Base-by-base conservation (phyloP, 2,329 filamentous ascomycete species). In the Lachnellula suecica region DNA sequence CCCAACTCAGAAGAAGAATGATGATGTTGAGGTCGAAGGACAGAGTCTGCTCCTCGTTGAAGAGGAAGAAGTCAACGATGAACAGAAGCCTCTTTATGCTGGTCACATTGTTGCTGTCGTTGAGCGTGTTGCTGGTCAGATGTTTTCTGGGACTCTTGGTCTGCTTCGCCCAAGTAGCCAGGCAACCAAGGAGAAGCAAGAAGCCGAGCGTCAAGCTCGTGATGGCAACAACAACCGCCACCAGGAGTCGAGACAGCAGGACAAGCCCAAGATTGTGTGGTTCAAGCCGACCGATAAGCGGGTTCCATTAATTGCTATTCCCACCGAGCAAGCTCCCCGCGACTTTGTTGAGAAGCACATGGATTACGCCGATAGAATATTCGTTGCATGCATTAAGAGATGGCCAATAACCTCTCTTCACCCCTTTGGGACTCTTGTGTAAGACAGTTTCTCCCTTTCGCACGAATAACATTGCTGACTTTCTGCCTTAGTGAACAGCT, bases 381-480 rank as follows among this genome's bases (percentile, higher is more conserved):
- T 99, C 62, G 94, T 99, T 63, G 94, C 94, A 44, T 97, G 92
- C 76, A 99, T 99, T 74, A 99, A 99, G 82, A 85, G 94, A 68
- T 99, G 94, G 94, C 94, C 94, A 58, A 99, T 99, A 66, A 99
- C 94, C 24, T 99, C 94, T n/a, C 84, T 99, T 51, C 94, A 99
- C 74, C 94, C 94, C 27, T 99, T 99, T 66, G 94, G 94, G 68
- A 99, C 94, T 8, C 84, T 99, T 43, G 92, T 97, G n/a, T n/a
- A n/a, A n/a, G n/a, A n/a, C n/a, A n/a, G n/a, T n/a, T n/a, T n/a
- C n/a, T n/a, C n/a, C n/a, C n/a, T n/a, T n/a, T n/a, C n/a, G n/a
- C n/a, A n/a, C n/a, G n/a, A n/a, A n/a, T n/a, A n/a, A n/a, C n/a
- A n/a, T n/a, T n/a, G n/a, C n/a, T n/a, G n/a, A n/a, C n/a, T n/a